These are phyloP conservation scores for Lentinula sp. DNA, from an alignment of 768 basidiomycete genomes.

Conservation along the genomic window DNA sequence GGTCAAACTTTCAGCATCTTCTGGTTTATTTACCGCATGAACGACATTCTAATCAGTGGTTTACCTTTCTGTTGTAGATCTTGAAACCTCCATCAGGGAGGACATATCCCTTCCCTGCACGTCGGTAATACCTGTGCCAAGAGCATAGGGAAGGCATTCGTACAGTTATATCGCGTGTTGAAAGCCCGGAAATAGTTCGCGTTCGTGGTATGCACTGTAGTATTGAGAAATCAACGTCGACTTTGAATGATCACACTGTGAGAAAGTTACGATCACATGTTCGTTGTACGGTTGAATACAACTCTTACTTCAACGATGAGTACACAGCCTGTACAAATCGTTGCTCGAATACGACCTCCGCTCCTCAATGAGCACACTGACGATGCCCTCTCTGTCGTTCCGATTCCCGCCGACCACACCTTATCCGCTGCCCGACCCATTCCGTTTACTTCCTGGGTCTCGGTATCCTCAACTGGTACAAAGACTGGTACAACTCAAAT, in stretches of 20 bases:
- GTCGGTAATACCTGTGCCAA: no score
- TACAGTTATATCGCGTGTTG: no score
- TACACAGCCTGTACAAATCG: constrained; percentile 1
- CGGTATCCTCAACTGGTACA: neutral
- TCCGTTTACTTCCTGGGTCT: constrained; percentile 4
- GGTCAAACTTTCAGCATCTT: no score
- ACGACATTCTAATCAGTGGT: no score
- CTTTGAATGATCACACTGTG: neutral
- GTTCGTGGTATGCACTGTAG: no score
- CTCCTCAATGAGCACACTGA: neutral
- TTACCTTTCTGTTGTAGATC: no score
- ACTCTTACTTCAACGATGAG: neutral
- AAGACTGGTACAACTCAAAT: neutral
- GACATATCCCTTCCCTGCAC: no score
- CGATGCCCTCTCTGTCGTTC: neutral
- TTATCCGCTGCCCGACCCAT: neutral
- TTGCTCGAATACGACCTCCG: constrained; percentile 4
- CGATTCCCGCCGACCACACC: neutral
- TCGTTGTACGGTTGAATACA: neutral
- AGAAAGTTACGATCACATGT: neutral
- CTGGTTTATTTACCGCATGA: no score
- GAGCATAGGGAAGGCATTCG: no score
- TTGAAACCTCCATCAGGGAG: no score
- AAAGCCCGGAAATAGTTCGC: no score
- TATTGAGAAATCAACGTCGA: no score